Conservation (phyloP, 2,329 filamentous ascomycete genomes). For the Pseudogymnoascus sp. region DNA sequence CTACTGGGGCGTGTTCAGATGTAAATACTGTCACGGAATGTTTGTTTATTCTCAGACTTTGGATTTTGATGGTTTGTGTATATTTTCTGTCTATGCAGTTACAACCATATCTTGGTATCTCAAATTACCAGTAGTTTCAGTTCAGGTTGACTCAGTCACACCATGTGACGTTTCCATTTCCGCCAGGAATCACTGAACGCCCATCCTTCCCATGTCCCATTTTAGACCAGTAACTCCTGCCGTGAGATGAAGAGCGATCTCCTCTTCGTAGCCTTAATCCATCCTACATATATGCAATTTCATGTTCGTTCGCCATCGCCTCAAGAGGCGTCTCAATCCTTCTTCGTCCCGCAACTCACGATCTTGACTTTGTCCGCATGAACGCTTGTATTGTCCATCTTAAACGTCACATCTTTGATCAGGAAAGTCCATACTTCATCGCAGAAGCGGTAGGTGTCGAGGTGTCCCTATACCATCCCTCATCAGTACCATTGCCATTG, state of each 20-base stretch:
- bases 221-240: neutral
- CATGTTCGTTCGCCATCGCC: neutral
- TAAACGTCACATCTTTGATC: slow-evolving; percentile 98
- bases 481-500: slow-evolving; percentile 17
- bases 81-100: neutral
- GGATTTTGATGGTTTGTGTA: neutral
- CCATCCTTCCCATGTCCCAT: neutral
- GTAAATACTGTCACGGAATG: neutral
- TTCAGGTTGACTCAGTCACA: neutral
- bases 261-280: neutral
- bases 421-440: slow-evolving; percentile 99
- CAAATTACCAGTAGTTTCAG: neutral
- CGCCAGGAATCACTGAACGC: neutral
- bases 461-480: slow-evolving; percentile 60
- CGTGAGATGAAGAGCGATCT: neutral
- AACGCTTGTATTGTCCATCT: slow-evolving; percentile 74
- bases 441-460: slow-evolving; percentile 98
- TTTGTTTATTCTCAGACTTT: neutral
- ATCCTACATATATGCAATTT: neutral
- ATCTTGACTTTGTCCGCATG: slow-evolving; percentile 94
- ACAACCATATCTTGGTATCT: neutral
- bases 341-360: slow-evolving; percentile 73
- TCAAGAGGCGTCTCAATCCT: neutral
- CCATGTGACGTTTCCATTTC: neutral
- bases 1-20: neutral